Percentiles rank a stretch among this genome's conserved stretches.
Conservation (phyloP, 2,329 filamentous ascomycete species). For the Epichloe festucae region DNA sequence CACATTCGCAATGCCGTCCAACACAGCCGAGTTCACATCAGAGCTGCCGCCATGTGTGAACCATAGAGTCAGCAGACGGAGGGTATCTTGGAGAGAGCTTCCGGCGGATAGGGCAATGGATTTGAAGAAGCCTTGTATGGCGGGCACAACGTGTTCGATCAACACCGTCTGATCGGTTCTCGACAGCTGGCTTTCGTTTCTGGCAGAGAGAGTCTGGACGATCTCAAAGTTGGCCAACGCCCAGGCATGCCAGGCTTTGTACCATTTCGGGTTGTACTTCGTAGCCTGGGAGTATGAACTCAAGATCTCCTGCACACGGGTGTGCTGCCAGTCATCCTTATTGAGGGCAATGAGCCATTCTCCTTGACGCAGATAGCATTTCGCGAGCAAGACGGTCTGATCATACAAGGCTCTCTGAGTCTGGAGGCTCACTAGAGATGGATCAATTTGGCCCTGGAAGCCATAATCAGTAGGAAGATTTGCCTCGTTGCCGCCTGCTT, state of each 20-base stretch:
- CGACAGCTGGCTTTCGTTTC: constrained; percentile 40
- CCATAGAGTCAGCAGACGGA: constrained; percentile 88
- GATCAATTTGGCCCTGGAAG: constrained; percentile 34
- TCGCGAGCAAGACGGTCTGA: constrained; percentile 65
- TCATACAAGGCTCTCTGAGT: constrained; percentile 42
- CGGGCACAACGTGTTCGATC: constrained; percentile 82
- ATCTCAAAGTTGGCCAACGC: constrained; percentile 97
- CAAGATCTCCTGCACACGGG: constrained; percentile 76
- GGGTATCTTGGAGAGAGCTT: constrained; percentile 89
- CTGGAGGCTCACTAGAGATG: constrained; percentile 32
- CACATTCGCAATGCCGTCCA: constrained; percentile 80
- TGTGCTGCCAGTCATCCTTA: constrained; percentile 78
- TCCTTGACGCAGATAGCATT: constrained; percentile 91
- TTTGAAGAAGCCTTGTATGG: constrained; percentile 91
- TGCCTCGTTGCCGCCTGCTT: constrained; percentile 30
- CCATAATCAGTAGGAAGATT: constrained; percentile 34
- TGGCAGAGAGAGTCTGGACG: constrained; percentile 65
- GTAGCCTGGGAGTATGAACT: constrained; percentile 87
- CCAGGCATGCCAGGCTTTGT: constrained; percentile 99
- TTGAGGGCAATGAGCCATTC: constrained; percentile 88
- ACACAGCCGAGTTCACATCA: constrained; percentile 80
- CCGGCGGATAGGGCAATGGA: constrained; percentile 86
- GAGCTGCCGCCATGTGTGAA: constrained; percentile 82
- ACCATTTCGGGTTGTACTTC: constrained; percentile 87
- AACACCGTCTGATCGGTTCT: constrained; percentile 50